These are phyloP conservation scores for Avicennia marina DNA, from an alignment of 257 asterid genomes.

Conservation along the genomic window DNA sequence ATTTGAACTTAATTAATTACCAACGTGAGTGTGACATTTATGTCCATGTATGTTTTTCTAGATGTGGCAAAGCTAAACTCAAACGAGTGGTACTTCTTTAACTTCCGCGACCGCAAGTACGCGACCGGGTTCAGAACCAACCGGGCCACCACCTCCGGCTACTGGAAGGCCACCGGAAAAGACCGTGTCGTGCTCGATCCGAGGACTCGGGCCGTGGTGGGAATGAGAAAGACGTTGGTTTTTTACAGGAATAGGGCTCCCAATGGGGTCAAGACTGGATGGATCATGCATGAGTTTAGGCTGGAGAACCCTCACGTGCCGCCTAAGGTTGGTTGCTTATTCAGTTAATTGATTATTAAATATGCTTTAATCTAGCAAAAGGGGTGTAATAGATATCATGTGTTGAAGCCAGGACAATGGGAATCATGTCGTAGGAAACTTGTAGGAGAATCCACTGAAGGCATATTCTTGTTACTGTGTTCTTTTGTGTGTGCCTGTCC, in stretches of 20 bases:
- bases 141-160: constrained; percentile 56
- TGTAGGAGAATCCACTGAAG: too few species aligned
- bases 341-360: background rate
- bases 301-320: constrained; percentile 52
- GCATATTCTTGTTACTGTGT: too few species aligned
- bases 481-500: too few species aligned
- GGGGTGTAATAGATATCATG: too few species aligned
- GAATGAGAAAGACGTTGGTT: constrained; percentile 70
- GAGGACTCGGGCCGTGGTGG: constrained; percentile 26
- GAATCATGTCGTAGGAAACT: too few species aligned
- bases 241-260: constrained; percentile 66
- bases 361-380: too few species aligned
- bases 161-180: constrained; percentile 76
- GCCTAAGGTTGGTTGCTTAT: constrained; percentile 48
- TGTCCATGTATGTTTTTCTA: constrained; percentile 5
- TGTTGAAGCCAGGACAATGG: too few species aligned
- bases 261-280: constrained; percentile 56
- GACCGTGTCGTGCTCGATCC: constrained; percentile 49
- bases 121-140: constrained; percentile 62
- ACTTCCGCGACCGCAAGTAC: constrained; percentile 60
- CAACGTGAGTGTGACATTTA: background rate
- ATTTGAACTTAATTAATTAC: constrained; percentile 8
- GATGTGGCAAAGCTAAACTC: constrained; percentile 65
- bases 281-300: constrained; percentile 84
- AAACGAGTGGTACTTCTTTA: constrained; percentile 73